A percentile compares a stretch with the other conserved stretches of the same genome.
Conservation (phyloP, 805 yeast species). For the Ogataea glucozyma region DNA sequence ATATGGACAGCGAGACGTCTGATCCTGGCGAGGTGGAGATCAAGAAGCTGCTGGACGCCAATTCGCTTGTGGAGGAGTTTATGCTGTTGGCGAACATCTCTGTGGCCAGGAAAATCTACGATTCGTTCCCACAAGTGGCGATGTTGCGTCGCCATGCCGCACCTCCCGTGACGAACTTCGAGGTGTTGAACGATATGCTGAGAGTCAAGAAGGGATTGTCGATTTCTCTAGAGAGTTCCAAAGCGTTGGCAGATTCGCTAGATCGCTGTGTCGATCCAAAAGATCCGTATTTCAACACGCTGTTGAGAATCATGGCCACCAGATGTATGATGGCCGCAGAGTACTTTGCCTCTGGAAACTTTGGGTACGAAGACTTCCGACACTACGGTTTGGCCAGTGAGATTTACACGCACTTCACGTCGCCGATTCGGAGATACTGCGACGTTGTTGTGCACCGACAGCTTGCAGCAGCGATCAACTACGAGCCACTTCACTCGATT, state of each 20-base stretch:
- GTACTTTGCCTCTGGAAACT: constrained; percentile 89
- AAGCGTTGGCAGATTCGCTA: constrained; percentile 88
- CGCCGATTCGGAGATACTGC: constrained; percentile 97
- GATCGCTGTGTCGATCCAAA: constrained; percentile 81
- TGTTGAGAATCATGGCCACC: constrained; percentile 94
- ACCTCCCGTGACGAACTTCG: constrained; percentile 96
- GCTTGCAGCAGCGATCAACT: constrained; percentile 96
- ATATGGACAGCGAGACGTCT: constrained; percentile 94
- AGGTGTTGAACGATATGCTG: constrained; percentile 83
- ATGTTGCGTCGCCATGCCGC: constrained; percentile 97
- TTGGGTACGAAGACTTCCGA: constrained; percentile 84
- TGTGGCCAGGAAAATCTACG: constrained; percentile 90
- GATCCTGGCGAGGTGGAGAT: constrained; percentile 96
- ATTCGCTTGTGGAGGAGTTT: constrained; percentile 95
- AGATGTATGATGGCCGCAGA: constrained; percentile 99
- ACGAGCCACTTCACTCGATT: constrained; percentile 75
- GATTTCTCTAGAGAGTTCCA: constrained; percentile 80
- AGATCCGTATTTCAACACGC: constrained; percentile 90
- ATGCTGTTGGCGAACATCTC: constrained; percentile 97
- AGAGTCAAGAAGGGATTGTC: constrained; percentile 75
- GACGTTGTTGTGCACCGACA: constrained; percentile 98
- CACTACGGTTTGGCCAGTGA: constrained; percentile 98
- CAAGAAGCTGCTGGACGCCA: constrained; percentile 83
- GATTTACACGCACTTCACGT: constrained; percentile 96
- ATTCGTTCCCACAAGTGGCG: constrained; percentile 95